Percentiles rank a stretch among this genome's conserved stretches.
phyloP scores from a whole-genome alignment of 371 early-diverging fungal species.

The Dichotomocladium elegans region DNA sequence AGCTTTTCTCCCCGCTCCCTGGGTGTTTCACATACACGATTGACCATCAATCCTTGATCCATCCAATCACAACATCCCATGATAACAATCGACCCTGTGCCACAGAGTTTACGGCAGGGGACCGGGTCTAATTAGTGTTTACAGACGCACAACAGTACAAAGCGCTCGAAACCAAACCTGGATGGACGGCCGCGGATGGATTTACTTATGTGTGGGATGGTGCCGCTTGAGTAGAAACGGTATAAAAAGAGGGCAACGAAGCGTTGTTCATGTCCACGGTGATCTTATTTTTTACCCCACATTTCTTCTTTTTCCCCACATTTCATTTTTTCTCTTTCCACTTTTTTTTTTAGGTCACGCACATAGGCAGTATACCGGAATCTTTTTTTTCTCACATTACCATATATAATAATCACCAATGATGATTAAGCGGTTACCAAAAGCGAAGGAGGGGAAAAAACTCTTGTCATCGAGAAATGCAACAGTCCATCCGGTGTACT shows the following conservation, averaged over 20 bases:
- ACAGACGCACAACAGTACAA: too few relatives aligned
- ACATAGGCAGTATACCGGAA: too few relatives aligned
- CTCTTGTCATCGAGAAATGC: not conserved
- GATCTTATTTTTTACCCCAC: not conserved
- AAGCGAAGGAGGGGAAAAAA: not conserved
- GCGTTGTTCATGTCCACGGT: not conserved
- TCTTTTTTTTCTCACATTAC: too few relatives aligned
- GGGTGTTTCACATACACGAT: too few relatives aligned
- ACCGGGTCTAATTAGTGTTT: too few relatives aligned
- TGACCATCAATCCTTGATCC: too few relatives aligned
- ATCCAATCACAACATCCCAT: too few relatives aligned
- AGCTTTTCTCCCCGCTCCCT: too few relatives aligned
- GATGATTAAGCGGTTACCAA: not conserved
- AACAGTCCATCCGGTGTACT: not conserved
- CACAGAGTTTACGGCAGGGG: too few relatives aligned
- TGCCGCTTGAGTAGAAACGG: not conserved
- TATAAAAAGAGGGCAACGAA: not conserved
- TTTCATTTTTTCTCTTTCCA: not conserved
- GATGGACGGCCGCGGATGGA: not conserved
- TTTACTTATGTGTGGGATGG: not conserved
- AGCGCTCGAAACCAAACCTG: not conserved
- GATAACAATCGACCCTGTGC: too few relatives aligned
- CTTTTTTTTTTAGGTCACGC: not conserved
- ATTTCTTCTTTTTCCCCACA: not conserved
- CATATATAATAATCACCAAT: not conserved